Base-by-base conservation (phyloP, 2,329 filamentous ascomycete genomes). In the Ascochyta clinopodiicola region DNA sequence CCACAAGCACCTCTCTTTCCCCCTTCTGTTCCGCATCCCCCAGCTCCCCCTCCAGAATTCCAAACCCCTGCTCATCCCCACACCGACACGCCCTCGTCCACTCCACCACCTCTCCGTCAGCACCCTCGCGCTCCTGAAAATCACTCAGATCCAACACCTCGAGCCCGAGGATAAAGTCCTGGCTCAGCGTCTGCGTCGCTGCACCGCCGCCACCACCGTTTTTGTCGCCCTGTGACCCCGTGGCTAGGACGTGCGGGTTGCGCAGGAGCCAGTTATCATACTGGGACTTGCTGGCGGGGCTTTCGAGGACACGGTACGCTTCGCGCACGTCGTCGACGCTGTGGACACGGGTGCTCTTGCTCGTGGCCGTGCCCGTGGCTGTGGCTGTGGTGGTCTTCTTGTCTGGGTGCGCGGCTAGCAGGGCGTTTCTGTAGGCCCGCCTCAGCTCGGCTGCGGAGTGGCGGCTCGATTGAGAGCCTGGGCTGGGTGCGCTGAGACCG, bases 111-210 rank as follows among this genome's bases (percentile, higher is more conserved):
- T 17, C 17, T 17, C 60, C 47, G 15, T 40, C 44, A 31, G 48
- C 35, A 24, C 38, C 24, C 8, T 49, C 56, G 9, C 9, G 49
- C 44, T 52, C 54, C 17, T 64, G 61, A 48, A 73, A 72, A 27
- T 87, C 84, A 61, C 84, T 83, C 24, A 88, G 68, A 74, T 87
- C 85, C 32, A 86, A 77, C 6, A 79, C 69, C 56, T 88, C 85
- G 7, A 86, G 71, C 0, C 84, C 84, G 1, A 81, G 56, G 73
- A 81, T 22, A 19, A 69, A 68, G 27, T 71, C 70, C 47, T 50
- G 4, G 38, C 60, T 51, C 51, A 54, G 17, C 47, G 37, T 43
- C 22, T 58, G 38, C 12, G 3, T 2, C 29, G 12, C 29, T 7
- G 19, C 39, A 2, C 42, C 32, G n/a, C 21, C 15, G 5, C 5